Base-by-base conservation (phyloP, 257 asterid species). In the Ballota nigra region DNA sequence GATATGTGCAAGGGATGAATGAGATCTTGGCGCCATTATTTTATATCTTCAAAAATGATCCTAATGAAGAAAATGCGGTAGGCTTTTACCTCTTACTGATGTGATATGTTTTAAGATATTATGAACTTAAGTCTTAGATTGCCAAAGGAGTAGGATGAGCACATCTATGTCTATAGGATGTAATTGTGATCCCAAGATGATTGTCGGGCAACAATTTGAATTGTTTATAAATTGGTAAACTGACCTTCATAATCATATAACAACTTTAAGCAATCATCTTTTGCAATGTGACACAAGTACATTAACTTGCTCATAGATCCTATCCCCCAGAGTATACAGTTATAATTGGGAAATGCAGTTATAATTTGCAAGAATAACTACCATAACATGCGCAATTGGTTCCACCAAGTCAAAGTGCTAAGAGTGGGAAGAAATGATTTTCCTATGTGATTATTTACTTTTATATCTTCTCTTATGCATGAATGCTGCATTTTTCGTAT, bases 1-100 rank as follows among this genome's bases (percentile, higher is more conserved):
- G 96, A 94, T 94, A 94, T 29, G 98, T 94, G 73, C 98, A 93
- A 86, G 98, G 98, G 82, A 93, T 93, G 98, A 93, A 93, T 83
- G 98, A 94, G 87, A 68, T 94, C 60, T 81, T 94, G 83, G 98
- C 98, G 0, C 98, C 98, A 55, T 76, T 94, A 22, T 91, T 69
- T 75, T 91, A 84, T 70, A 87, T 91, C 68, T 91, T 91, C 80
- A 86, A 81, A 79, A 94, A 81, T 71, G 98, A 94, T 68, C 95
- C 96, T 24, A 75, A 75, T 53, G 95, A 86, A 69, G 97, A 91
- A 78, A 85, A 86, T 76, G 83, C 82, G 49, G 98, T 89, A 82
- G 79, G 87, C 76, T 60, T 62, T 63, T n/a, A 16, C 69, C 76
- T 72, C 41, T 72, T 71, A 16, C 65, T 51, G 29, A 29, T 68